Conservation (phyloP, 2,329 filamentous ascomycete species). For the Ophiocordyceps camponoti-saundersi region DNA sequence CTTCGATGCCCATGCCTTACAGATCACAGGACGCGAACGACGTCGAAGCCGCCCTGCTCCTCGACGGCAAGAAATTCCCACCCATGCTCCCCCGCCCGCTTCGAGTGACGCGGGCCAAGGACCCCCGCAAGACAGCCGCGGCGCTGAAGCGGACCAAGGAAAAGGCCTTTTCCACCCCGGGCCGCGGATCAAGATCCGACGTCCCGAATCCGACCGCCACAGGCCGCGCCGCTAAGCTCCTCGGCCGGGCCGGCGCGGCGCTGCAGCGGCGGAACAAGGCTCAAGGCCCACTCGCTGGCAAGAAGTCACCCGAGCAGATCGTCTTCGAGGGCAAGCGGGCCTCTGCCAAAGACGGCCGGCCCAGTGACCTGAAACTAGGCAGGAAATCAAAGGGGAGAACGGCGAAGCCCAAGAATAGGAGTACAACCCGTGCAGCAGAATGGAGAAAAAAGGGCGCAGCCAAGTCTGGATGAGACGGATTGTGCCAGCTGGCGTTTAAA, state of each 20-base stretch:
- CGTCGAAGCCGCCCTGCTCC: slow-evolving; percentile 78
- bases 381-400: slow-evolving; percentile 32
- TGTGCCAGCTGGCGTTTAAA: too few relatives aligned
- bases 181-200: slow-evolving; percentile 35
- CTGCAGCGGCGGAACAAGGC: slow-evolving; percentile 21
- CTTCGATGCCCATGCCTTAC: not conserved
- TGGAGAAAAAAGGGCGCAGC: slow-evolving; percentile 24
- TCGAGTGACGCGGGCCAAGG: slow-evolving; percentile 75
- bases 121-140: slow-evolving; percentile 40
- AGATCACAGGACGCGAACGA: slow-evolving; percentile 51
- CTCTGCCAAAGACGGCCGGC: slow-evolving; percentile 45
- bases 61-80: slow-evolving; percentile 83
- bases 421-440: slow-evolving; percentile 21
- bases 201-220: slow-evolving; percentile 52
- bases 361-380: slow-evolving; percentile 38
- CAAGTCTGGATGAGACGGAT: not conserved
- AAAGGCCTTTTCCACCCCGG: slow-evolving; percentile 14
- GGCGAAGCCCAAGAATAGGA: slow-evolving; percentile 19
- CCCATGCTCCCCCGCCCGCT: slow-evolving; percentile 82
- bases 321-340: slow-evolving; percentile 73
- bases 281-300: slow-evolving; percentile 6
- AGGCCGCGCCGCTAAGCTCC: slow-evolving; percentile 57
- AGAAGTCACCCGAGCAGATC: slow-evolving; percentile 49
- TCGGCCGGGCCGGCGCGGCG: slow-evolving; percentile 50
- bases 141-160: slow-evolving; percentile 20